phyloP scores from a whole-genome alignment of 2,329 filamentous ascomycete genomes.

The Aspergillus fructus region DNA sequence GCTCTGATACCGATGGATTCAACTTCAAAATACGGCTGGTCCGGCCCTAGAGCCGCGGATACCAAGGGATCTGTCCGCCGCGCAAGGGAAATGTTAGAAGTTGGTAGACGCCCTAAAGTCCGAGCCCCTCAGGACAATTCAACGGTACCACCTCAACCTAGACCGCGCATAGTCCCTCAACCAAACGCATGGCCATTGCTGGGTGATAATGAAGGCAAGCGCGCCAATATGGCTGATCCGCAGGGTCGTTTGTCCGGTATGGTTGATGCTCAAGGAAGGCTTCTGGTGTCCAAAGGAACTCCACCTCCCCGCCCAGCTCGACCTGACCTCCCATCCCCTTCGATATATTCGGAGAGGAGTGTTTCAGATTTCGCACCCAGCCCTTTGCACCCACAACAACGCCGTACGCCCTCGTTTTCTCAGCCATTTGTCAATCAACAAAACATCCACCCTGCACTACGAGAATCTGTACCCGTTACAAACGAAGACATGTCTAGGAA shows the following conservation, averaged over 20 bases:
- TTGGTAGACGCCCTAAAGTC: conserved; percentile 27
- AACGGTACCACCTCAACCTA: conserved; percentile 11
- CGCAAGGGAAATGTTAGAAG: conserved; percentile 35
- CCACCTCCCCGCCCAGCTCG: conserved; percentile 44
- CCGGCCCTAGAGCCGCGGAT: conserved; percentile 14
- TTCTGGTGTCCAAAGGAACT: conserved; percentile 34
- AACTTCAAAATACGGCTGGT: conserved; percentile 10
- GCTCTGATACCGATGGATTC: conserved; percentile 22
- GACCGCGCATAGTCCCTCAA: conserved; percentile 28
- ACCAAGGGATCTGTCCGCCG: conserved; percentile 37
- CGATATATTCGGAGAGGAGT: conserved; percentile 35
- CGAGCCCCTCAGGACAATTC: conserved; percentile 8
- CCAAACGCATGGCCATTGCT: conserved; percentile 49
- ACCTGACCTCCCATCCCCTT: conserved; percentile 39
- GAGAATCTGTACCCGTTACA: conserved; percentile 20
- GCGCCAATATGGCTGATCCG: conserved; percentile 24
- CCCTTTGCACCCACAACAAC: conserved; percentile 19
- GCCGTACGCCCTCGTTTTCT: conserved; percentile 28
- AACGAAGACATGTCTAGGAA: conserved; percentile 31
- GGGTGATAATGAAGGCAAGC: conserved; percentile 27
- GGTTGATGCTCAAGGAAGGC: conserved; percentile 20
- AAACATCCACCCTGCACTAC: conserved; percentile 18
- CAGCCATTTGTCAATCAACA: conserved; percentile 24
- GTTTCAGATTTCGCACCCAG: conserved; percentile 25
- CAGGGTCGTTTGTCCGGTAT: conserved; percentile 21